Conservation (phyloP, 345 rosid genomes). For the Camelina laxa region DNA sequence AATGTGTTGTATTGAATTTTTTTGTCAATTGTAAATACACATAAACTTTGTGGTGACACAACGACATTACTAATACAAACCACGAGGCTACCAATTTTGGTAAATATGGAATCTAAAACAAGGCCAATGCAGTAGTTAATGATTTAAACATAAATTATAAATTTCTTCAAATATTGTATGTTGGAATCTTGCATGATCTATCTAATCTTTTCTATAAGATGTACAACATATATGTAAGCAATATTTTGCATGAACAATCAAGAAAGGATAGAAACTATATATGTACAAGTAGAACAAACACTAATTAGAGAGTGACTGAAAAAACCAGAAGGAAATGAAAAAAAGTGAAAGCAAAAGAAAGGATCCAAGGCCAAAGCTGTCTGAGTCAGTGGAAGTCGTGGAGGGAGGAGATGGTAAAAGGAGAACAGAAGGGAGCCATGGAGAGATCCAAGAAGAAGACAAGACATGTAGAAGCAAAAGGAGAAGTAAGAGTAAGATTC, state of each 20-base stretch:
- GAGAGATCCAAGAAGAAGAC: constrained; percentile 45
- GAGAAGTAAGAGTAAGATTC: constrained; percentile 39
- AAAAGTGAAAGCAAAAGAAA: constrained; percentile 42
- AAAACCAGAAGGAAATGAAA: constrained; percentile 39
- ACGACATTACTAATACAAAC: too few relatives aligned
- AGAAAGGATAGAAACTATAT: neutral
- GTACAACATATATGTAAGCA: neutral
- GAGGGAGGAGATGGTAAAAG: constrained; percentile 33
- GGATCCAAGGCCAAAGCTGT: constrained; percentile 44
- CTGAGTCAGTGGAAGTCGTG: constrained; percentile 36
- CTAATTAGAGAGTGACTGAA: constrained; percentile 22
- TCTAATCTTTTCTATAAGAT: neutral
- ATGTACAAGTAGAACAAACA: neutral
- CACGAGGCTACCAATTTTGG: too few relatives aligned
- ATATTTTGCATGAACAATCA: neutral
- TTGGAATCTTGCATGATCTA: neutral
- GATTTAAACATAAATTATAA: neutral
- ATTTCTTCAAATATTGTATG: neutral
- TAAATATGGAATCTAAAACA: neutral
- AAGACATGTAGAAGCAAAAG: constrained; percentile 43
- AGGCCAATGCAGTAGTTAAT: neutral
- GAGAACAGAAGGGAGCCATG: constrained; percentile 45
- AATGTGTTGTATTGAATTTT: too few relatives aligned
- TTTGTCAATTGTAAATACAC: too few relatives aligned
- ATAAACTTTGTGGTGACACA: too few relatives aligned